Evolutionary conservation across 2,329 filamentous ascomycete genomes (phyloP).

Genomic region (Colletotrichum sp.): DNA sequence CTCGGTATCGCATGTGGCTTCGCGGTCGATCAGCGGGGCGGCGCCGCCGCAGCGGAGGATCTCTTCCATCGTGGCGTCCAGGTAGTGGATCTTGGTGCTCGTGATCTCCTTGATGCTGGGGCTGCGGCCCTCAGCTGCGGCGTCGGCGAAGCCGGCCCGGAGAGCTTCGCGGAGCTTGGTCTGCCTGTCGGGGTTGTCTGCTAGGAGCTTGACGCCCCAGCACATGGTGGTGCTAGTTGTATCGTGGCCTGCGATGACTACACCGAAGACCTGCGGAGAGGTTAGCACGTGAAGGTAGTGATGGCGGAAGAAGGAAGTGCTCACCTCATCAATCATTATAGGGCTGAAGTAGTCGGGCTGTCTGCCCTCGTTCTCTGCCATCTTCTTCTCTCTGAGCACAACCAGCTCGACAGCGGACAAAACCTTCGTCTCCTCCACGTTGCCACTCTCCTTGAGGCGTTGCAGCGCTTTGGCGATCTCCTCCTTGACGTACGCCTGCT

Average conservation of each 20-base stretch:
- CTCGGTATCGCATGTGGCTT: constrained; percentile 33
- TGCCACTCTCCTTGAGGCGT: background rate
- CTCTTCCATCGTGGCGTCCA: constrained; percentile 44
- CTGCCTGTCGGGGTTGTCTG: constrained; percentile 4
- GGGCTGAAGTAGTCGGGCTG: constrained; percentile 9
- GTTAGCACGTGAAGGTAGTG: background rate
- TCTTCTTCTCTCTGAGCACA: constrained; percentile 12
- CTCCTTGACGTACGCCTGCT: background rate
- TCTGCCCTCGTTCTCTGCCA: constrained; percentile 14
- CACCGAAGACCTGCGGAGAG: constrained; percentile 27
- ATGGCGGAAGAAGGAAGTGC: no score
- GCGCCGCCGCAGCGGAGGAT: constrained; percentile 35
- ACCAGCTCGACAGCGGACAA: constrained; percentile 19
- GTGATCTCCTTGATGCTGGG: constrained; percentile 36
- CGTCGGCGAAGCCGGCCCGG: constrained; percentile 1
- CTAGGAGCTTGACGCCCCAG: constrained; percentile 30
- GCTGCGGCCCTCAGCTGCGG: constrained; percentile 24
- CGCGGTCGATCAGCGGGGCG: constrained; percentile 32
- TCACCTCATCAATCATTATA: constrained; percentile 15
- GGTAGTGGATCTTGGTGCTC: constrained; percentile 30
- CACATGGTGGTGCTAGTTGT: constrained; percentile 30
- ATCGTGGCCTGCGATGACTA: constrained; percentile 34
- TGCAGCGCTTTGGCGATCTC: constrained; percentile 12
- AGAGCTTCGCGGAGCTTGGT: background rate
- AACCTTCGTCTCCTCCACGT: constrained; percentile 6